phyloP scores from a whole-genome alignment of 768 basidiomycete genomes.

The Termitomyces bulborhizus region DNA sequence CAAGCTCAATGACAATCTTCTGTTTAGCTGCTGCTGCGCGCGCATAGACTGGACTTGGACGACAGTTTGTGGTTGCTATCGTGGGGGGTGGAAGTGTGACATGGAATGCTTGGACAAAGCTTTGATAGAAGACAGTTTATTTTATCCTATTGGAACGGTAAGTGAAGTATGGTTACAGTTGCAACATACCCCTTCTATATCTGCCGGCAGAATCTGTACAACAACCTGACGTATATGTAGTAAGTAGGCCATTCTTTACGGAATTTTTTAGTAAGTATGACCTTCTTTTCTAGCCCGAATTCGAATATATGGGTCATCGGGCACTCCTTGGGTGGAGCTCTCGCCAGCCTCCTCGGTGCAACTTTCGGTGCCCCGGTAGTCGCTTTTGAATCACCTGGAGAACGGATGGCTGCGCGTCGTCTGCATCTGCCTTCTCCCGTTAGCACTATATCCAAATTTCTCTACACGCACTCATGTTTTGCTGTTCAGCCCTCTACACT shows the following conservation, averaged over 20 bases:
- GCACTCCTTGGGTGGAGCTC: constrained; percentile 64
- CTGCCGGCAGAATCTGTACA: constrained; percentile 75
- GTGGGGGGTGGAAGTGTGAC: constrained; percentile 76
- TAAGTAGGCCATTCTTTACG: constrained; percentile 16
- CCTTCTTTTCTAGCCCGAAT: constrained; percentile 41
- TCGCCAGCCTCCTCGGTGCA: constrained; percentile 77
- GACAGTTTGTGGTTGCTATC: constrained; percentile 87
- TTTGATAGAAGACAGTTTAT: constrained; percentile 73
- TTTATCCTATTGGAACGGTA: constrained; percentile 87
- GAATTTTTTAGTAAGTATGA: background rate
- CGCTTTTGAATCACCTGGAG: constrained; percentile 86
- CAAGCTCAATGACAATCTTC: constrained; percentile 87
- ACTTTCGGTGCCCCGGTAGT: constrained; percentile 90
- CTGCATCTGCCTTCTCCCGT: constrained; percentile 87
- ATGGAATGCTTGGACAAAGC: constrained; percentile 71
- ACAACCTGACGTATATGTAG: constrained; percentile 91
- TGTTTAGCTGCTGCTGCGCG: constrained; percentile 96
- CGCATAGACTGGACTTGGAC: constrained; percentile 90
- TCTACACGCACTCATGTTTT: background rate
- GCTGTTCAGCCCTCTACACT: constrained; percentile 57
- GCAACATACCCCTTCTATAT: background rate
- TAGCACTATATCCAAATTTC: constrained; percentile 15
- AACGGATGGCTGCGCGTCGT: constrained; percentile 69
- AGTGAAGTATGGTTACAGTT: constrained; percentile 21
- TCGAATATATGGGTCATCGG: constrained; percentile 86